These are phyloP conservation scores for Monilinia fructigena DNA, from an alignment of 2,329 filamentous ascomycete genomes.

Conservation along the genomic window DNA sequence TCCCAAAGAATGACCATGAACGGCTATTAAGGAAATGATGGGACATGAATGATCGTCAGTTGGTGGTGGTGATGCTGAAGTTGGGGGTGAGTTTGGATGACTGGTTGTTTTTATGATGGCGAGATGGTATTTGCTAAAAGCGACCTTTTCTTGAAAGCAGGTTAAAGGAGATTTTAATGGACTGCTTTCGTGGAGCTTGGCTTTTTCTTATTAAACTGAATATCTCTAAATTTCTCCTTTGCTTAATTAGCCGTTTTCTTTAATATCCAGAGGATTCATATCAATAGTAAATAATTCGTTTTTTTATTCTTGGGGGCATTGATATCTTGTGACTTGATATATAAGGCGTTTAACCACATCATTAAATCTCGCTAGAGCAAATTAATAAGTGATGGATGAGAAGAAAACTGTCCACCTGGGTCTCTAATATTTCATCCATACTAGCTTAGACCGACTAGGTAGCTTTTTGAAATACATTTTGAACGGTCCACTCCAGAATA, in stretches of 20 bases:
- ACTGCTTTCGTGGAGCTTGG: constrained; percentile 31
- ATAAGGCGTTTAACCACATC: background rate
- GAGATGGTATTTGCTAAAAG: constrained; percentile 39
- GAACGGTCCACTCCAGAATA: constrained; percentile 3
- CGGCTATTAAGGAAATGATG: constrained; percentile 68
- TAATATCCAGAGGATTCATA: constrained; percentile 39
- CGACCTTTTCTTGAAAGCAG: constrained; percentile 39
- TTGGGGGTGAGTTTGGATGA: constrained; percentile 20
- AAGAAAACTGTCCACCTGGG: no score
- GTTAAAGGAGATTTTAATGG: constrained; percentile 37
- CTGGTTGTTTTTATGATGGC: constrained; percentile 35
- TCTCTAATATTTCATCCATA: background rate
- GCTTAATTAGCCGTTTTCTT: constrained; percentile 41
- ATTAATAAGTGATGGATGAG: background rate
- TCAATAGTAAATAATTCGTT: constrained; percentile 32
- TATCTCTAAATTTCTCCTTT: constrained; percentile 40
- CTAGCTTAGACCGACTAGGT: background rate
- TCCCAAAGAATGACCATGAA: constrained; percentile 99
- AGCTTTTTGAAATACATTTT: background rate
- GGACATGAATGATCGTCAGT: constrained; percentile 17
- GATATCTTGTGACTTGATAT: background rate
- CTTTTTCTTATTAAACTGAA: constrained; percentile 33
- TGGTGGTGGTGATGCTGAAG: constrained; percentile 18
- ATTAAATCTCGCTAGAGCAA: background rate
- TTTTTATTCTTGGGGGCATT: constrained; percentile 1